Evolutionary conservation across 345 rosid genomes (phyloP).

Genomic region (Lepidium africanum): DNA sequence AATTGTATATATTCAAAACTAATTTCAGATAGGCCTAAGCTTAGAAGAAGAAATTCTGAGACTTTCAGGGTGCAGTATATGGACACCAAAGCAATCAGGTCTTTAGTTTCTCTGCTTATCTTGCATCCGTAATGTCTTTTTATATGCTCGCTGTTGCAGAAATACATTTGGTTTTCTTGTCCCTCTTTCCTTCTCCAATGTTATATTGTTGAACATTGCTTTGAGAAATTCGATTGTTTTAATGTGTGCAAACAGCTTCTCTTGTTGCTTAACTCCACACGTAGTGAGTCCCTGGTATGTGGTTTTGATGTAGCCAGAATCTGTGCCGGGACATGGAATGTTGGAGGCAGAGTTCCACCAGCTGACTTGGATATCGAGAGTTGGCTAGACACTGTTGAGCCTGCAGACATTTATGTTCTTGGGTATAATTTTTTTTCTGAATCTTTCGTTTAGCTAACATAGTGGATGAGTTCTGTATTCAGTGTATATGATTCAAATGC

Average conservation of each 20-base stretch:
- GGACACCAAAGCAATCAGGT: conserved; percentile 72
- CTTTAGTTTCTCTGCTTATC: conserved; percentile 11
- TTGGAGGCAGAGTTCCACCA: conserved; percentile 61
- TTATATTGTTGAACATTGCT: not conserved
- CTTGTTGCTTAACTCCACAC: not conserved
- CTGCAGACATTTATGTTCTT: conserved; percentile 78
- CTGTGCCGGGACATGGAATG: conserved; percentile 78
- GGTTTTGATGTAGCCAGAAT: conserved; percentile 36
- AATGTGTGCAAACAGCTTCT: not conserved
- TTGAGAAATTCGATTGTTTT: not conserved
- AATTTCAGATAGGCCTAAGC: conserved; percentile 40
- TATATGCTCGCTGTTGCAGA: not conserved
- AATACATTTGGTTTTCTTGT: not conserved
- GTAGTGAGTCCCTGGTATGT: conserved; percentile 1
- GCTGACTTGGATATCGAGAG: conserved; percentile 71
- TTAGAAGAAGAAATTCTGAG: conserved; percentile 75
- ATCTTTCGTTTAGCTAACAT: not conserved
- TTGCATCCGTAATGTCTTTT: not conserved
- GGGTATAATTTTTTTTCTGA: conserved; percentile 34
- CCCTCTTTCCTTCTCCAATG: not conserved
- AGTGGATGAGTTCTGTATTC: not conserved
- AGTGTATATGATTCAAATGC: not conserved
- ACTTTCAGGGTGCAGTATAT: conserved; percentile 79
- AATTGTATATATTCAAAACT: not conserved
- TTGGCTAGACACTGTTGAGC: conserved; percentile 56